Base-by-base conservation (phyloP, 1,139 yeast species). In the Pneumocystis murina region DNA sequence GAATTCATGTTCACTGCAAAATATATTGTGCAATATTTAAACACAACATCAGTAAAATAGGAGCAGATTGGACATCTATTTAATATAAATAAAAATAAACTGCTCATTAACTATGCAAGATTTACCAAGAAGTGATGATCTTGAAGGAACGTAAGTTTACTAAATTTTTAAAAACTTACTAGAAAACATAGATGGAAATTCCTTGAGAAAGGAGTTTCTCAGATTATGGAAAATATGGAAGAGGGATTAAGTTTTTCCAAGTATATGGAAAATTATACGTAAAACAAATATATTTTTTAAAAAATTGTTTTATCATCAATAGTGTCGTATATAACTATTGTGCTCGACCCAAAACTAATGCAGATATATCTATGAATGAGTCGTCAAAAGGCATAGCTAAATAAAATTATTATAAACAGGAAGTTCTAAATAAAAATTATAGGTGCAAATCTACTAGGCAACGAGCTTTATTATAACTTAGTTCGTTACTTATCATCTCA, bases 271-370 rank as follows among this genome's bases (percentile, higher is more conserved):
- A 72, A 76, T 66, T 76, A 76, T 67, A 76, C 79, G 70, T 72
- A 67, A 57, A 73, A 66, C 10, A 17, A 36, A 12, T 59, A 20
- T 39, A 16, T 38, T 16, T 48, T 35, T 41, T 38, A 28, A 14
- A 14, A 40, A 59, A n/a, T 8, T 20, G 30, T 64, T 54, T 38
- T 24, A 38, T 28, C 17, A 10, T 17, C 12, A 24, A 24, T 12
- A 87, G 95, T 0, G 95, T 96, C 3, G 87, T 92, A 68, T 94
- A 91, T 77, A 91, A 91, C 76, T 92, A 88, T 73, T 92, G 98
- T 77, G 64, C 66, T n/a, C 67, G 92, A 88, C 62, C 85, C 88
- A 69, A 86, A 86, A 69, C 84, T 92, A 40, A 80, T 87, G 65
- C 73, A 79, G 7, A 77, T 79, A 24, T 77, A 75, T 17, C 68